These are phyloP conservation scores for Noccaea bulbosa DNA, from an alignment of 345 rosid species.

Conservation along the genomic window DNA sequence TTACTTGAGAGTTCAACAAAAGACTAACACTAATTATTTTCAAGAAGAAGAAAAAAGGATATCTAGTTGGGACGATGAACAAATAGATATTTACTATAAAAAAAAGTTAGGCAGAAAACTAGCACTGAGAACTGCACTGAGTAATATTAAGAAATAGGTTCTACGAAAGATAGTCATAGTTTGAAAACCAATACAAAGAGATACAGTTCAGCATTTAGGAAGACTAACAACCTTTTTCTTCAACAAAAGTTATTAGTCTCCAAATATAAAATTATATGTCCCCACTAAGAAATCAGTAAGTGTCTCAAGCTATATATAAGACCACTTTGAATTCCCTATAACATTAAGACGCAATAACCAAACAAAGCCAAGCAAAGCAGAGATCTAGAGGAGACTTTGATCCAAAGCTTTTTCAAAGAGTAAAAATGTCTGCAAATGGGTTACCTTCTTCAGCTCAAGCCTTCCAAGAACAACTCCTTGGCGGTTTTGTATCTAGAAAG, in stretches of 20 bases:
- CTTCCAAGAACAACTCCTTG: slow-evolving; percentile 37
- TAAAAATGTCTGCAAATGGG: slow-evolving; percentile 30
- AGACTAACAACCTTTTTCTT: slow-evolving; percentile 21
- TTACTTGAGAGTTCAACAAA: no score
- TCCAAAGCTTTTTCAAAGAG: slow-evolving; percentile 9
- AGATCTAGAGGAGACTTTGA: slow-evolving; percentile 17
- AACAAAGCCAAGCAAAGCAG: slow-evolving; percentile 25
- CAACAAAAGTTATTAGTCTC: slow-evolving; percentile 22
- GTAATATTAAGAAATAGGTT: slow-evolving; percentile 31
- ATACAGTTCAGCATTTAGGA: background rate
- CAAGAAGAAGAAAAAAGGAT: background rate
- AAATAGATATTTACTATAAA: slow-evolving; percentile 8
- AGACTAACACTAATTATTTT: no score
- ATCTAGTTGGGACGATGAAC: background rate
- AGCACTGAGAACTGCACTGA: slow-evolving; percentile 28
- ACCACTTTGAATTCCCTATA: slow-evolving; percentile 14
- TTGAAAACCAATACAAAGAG: slow-evolving; percentile 9
- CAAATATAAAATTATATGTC: slow-evolving; percentile 18
- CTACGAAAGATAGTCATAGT: slow-evolving; percentile 12
- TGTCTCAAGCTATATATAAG: slow-evolving; percentile 36
- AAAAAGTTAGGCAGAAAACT: slow-evolving; percentile 2
- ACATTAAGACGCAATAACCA: slow-evolving; percentile 11
- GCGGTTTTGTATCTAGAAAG: slow-evolving; percentile 43
- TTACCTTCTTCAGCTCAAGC: slow-evolving; percentile 39
- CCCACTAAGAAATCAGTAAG: background rate